Evolutionary conservation across 305 asterid genomes (phyloP).

Genomic region (Rubia occidens): DNA sequence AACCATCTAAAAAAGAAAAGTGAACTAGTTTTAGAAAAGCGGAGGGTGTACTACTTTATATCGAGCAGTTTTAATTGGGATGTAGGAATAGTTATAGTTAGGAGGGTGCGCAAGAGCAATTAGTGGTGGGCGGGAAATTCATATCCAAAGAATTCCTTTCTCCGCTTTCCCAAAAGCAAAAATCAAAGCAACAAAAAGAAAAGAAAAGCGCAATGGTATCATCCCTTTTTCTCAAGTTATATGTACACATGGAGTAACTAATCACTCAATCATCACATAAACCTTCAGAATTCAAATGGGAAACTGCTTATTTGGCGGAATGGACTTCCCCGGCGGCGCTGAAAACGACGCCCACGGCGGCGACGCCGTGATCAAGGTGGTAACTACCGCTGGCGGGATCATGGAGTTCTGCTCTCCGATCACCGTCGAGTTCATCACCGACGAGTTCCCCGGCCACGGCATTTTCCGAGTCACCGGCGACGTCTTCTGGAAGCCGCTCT

Average conservation of each 20-base stretch:
- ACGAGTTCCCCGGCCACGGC: conserved; percentile 76
- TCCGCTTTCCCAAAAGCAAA: conserved; percentile 2
- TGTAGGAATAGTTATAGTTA: too few species aligned
- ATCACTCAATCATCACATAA: background rate
- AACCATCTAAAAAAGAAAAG: too few species aligned
- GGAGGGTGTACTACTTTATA: too few species aligned
- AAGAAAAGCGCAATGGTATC: conserved; percentile 8
- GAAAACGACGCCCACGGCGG: conserved; percentile 16
- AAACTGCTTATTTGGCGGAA: conserved; percentile 63
- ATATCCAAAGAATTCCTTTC: background rate
- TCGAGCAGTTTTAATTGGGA: too few species aligned
- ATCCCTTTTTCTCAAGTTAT: background rate
- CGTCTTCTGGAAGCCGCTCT: conserved; percentile 75
- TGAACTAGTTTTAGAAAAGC: too few species aligned
- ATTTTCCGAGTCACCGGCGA: conserved; percentile 52
- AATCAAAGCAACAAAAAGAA: background rate
- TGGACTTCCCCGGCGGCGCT: conserved; percentile 26
- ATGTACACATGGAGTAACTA: background rate
- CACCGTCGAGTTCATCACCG: conserved; percentile 60
- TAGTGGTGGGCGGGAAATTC: conserved; percentile 16
- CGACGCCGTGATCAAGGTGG: conserved; percentile 37
- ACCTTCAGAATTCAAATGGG: conserved; percentile 37
- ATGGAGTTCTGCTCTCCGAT: conserved; percentile 59
- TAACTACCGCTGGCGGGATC: conserved; percentile 55
- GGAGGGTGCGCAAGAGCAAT: background rate